Percentiles rank a stretch among this genome's conserved stretches.
phyloP scores from a whole-genome alignment of 148 eudicot genomes.

The Polygonum maritimum region DNA sequence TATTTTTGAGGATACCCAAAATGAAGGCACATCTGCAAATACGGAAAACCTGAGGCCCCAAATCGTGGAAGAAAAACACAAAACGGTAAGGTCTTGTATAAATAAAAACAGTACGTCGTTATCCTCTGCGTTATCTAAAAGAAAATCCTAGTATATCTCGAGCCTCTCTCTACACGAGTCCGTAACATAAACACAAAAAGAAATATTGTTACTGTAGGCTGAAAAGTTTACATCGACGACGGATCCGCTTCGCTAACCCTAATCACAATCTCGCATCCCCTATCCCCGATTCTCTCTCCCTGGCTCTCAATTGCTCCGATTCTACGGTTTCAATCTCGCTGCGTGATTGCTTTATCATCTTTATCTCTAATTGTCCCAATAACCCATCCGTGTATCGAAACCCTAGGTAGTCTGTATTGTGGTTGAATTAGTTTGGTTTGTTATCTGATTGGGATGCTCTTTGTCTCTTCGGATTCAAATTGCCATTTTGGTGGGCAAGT shows the following conservation, averaged over 20 bases:
- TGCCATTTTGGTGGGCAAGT: background rate
- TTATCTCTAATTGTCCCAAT: background rate
- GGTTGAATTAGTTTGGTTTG: background rate
- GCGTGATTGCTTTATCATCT: background rate
- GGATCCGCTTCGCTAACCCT: slow-evolving; percentile 1
- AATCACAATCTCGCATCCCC: slow-evolving; percentile 6
- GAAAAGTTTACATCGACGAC: background rate
- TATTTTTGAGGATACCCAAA: background rate
- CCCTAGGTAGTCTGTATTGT: background rate
- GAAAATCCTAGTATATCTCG: background rate
- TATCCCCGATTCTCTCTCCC: background rate
- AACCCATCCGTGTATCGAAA: slow-evolving; percentile 2
- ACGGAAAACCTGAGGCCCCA: background rate
- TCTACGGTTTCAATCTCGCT: background rate
- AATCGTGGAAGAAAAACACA: background rate
- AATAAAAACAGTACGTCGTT: background rate
- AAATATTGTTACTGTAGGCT: background rate
- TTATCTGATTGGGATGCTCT: background rate
- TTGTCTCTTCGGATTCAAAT: background rate
- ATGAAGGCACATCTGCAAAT: background rate
- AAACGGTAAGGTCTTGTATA: background rate
- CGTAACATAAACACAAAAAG: background rate
- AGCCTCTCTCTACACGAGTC: background rate
- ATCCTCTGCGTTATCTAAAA: background rate
- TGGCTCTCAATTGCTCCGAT: background rate